These are phyloP conservation scores for Botryotinia convoluta DNA, from an alignment of 2,329 filamentous ascomycete genomes.

Conservation along the genomic window DNA sequence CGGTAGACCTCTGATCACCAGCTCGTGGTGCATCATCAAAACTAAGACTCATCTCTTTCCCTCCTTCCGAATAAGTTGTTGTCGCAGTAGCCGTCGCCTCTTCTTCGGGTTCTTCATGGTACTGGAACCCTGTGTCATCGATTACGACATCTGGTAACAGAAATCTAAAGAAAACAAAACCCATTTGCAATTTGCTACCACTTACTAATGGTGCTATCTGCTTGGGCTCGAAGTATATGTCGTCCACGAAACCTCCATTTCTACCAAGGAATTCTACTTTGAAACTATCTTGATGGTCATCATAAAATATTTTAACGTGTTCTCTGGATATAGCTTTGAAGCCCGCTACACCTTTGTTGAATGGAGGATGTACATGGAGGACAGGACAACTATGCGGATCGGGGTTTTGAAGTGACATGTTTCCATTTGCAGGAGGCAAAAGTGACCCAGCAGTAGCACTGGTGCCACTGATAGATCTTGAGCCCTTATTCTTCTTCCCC, in stretches of 20 bases:
- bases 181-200: constrained; percentile 68
- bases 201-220: constrained; percentile 58
- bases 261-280: constrained; percentile 56
- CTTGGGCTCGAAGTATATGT: constrained; percentile 52
- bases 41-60: constrained; percentile 69
- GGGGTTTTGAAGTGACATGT: constrained; percentile 42
- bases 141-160: constrained; percentile 62
- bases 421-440: neutral
- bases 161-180: constrained; percentile 66
- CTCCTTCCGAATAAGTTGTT: constrained; percentile 50
- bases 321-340: constrained; percentile 73
- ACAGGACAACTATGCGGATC: constrained; percentile 62
- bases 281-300: constrained; percentile 60
- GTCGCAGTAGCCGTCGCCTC: neutral
- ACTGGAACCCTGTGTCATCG: constrained; percentile 58
- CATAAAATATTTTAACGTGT: constrained; percentile 71
- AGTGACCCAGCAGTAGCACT: constrained; percentile 26
- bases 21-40: constrained; percentile 63
- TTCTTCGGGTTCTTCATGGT: constrained; percentile 44
- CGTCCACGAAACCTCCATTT: constrained; percentile 69
- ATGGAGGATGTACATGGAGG: constrained; percentile 70
- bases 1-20: constrained; percentile 47
- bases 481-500: constrained; percentile 44
- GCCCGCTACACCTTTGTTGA: constrained; percentile 56
- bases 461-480: constrained; percentile 43